Evolutionary conservation across 2,329 filamentous ascomycete genomes (phyloP), one percentile per base, ranked within the genome.

Genomic region (Cercospora janseana): DNA sequence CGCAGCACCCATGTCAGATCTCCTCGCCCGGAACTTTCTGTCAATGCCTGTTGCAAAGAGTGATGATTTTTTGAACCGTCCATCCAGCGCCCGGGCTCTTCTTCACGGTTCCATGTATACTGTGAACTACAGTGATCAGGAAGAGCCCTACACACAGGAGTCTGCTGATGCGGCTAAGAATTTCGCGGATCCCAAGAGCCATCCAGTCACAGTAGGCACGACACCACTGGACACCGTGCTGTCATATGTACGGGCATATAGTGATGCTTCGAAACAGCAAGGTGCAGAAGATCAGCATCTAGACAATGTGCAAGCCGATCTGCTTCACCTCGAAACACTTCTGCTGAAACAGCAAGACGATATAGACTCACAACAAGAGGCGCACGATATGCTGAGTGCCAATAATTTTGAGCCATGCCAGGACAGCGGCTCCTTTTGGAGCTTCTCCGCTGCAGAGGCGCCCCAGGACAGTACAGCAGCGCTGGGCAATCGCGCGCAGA

Each of bases 141-240:
- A 38, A n/a, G 4, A 20, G 13, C 32, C 16, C 16, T 5, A 35
- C 32, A 7, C 32, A 18, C 4, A 9, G 4, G 15, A 13, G 20
- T 35, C 32, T 7, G 32, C 32, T 18, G 15, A 35, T 20, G 32
- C 32, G 15, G 32, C 32, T 13, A 35, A 35, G 32, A 35, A 35
- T 4, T 35, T 35, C 32, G 32, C 32, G 15, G 20, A 35, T 9
- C 15, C 40, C 9, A 37, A 27, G 13, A 34, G 28, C 9, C 27
- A 46, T 18, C 51, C 51, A 3, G 41, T 54, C 20, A 29, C 51
- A 3, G 41, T 54, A 10, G 51, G 51, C 15, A 47, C 51, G 4
- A 54, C 46, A 5, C 42, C 51, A 2, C 16, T 51, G 15, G 51
- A 54, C 29, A 26, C n/a, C 9, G 20, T 46, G 9, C 18, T 46